Evolutionary conservation across 2,329 filamentous ascomycete genomes (phyloP).

Genomic region (Sordariomycetes sp.): DNA sequence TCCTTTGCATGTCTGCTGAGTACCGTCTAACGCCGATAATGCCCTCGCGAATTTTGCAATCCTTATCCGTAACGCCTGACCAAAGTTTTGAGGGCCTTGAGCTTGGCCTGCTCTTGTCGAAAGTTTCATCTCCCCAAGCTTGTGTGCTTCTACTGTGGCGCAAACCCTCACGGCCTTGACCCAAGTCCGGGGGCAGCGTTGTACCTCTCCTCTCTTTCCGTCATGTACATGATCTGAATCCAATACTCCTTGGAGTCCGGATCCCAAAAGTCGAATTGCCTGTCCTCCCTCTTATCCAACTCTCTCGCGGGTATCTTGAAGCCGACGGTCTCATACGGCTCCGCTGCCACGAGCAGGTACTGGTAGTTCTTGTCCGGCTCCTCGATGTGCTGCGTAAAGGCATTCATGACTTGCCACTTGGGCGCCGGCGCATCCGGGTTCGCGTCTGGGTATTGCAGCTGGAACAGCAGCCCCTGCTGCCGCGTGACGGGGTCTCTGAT

Average conservation of each 20-base stretch:
- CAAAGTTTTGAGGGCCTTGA: too few relatives aligned
- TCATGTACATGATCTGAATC: constrained; percentile 97
- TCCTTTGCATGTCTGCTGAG: too few relatives aligned
- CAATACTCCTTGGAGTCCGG: constrained; percentile 94
- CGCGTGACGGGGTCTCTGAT: constrained; percentile 79
- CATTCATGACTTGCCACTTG: constrained; percentile 93
- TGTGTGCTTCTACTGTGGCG: too few relatives aligned
- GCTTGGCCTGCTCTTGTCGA: too few relatives aligned
- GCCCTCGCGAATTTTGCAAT: too few relatives aligned
- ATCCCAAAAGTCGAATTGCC: constrained; percentile 93
- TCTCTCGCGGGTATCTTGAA: constrained; percentile 95
- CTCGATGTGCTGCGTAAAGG: constrained; percentile 91
- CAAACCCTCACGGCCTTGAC: constrained; percentile 30
- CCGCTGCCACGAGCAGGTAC: constrained; percentile 88
- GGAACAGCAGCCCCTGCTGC: constrained; percentile 88
- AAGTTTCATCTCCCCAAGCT: too few relatives aligned
- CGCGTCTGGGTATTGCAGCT: constrained; percentile 92
- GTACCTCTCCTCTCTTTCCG: constrained; percentile 88
- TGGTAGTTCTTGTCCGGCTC: constrained; percentile 91
- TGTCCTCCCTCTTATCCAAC: constrained; percentile 79
- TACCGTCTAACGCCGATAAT: too few relatives aligned
- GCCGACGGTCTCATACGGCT: constrained; percentile 94
- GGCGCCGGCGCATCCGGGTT: constrained; percentile 58
- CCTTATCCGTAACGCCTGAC: too few relatives aligned
- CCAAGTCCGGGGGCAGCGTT: constrained; percentile 55